Conservation (phyloP, 2,329 filamentous ascomycete species). For the Botrytis fabae region DNA sequence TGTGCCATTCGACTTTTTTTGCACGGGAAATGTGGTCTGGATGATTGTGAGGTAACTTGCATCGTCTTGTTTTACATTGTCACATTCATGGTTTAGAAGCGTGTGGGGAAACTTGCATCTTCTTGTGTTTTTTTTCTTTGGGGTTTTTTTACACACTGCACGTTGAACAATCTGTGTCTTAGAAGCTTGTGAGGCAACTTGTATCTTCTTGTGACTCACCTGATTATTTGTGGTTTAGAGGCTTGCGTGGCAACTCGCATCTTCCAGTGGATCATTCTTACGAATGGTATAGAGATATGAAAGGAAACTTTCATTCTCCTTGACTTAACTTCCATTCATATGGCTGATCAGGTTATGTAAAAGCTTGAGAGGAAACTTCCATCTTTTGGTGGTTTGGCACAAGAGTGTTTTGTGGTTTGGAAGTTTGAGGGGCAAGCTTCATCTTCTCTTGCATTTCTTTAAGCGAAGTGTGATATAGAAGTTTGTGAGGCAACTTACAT, state of each 20-base stretch:
- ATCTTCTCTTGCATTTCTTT: neutral
- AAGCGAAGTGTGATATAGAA: neutral
- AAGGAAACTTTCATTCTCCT: neutral
- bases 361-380: neutral
- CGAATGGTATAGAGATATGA: neutral
- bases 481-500: neutral
- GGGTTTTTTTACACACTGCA: neutral
- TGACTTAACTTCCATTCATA: neutral
- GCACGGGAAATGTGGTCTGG: neutral
- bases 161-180: neutral
- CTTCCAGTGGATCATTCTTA: neutral
- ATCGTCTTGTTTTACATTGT: neutral
- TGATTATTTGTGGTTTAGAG: neutral
- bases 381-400: neutral
- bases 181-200: neutral
- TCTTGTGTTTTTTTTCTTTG: neutral
- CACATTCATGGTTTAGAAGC: neutral
- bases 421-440: neutral
- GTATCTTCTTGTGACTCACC: neutral
- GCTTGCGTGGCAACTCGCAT: neutral
- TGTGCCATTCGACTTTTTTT: neutral
- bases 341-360: neutral
- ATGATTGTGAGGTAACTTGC: neutral
- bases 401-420: neutral
- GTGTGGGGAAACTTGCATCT: neutral